A percentile compares a stretch with the other conserved stretches of the same genome.
phyloP scores from a whole-genome alignment of 805 yeast species.

The Pichia nanzhaoensis region DNA sequence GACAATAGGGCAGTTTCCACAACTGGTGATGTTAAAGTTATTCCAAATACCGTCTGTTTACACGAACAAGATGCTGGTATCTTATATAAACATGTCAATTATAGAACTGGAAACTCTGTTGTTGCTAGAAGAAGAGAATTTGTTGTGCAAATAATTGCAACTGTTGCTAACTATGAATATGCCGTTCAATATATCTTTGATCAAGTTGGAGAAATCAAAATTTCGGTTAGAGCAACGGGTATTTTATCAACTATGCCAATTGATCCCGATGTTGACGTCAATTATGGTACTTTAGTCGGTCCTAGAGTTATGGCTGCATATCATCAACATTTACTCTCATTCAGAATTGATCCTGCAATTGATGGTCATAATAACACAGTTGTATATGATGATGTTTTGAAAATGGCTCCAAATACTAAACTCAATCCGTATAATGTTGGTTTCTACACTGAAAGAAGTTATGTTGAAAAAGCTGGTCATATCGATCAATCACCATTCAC shows the following conservation, averaged over 20 bases:
- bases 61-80: constrained; percentile 77
- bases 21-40: constrained; percentile 53
- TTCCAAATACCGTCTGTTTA: constrained; percentile 70
- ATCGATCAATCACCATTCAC: constrained; percentile 72
- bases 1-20: constrained; percentile 52
- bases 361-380: constrained; percentile 78
- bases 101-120: constrained; percentile 64
- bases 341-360: constrained; percentile 75
- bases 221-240: constrained; percentile 83
- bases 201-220: constrained; percentile 71
- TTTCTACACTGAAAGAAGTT: constrained; percentile 53
- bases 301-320: constrained; percentile 79
- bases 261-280: constrained; percentile 55
- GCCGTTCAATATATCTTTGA: constrained; percentile 64
- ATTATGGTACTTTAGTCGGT: constrained; percentile 67
- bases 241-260: constrained; percentile 79
- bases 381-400: constrained; percentile 60
- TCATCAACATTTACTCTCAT: constrained; percentile 75
- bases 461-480: constrained; percentile 62
- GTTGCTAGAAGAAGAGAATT: constrained; percentile 75
- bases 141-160: constrained; percentile 73
- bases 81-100: constrained; percentile 72
- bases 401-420: constrained; percentile 47
- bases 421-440: constrained; percentile 67
- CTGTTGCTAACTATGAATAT: constrained; percentile 82